phyloP scores from a whole-genome alignment of 2,329 filamentous ascomycete species.

The Diaporthe eres region DNA sequence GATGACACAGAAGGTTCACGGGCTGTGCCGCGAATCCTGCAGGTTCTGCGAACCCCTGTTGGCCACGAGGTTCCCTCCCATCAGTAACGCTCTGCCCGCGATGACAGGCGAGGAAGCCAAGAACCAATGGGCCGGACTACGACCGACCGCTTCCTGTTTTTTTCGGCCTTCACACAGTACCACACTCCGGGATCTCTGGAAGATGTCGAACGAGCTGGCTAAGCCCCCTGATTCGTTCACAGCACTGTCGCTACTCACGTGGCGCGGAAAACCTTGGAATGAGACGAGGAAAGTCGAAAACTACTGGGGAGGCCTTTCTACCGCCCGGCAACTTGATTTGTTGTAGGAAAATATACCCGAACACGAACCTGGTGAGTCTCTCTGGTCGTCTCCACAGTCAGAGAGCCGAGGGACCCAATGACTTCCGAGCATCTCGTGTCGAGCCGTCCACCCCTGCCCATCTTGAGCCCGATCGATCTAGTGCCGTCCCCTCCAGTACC shows the following conservation, averaged over 20 bases:
- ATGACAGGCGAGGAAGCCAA: slow-evolving; percentile 14
- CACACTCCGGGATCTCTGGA: slow-evolving; percentile 2
- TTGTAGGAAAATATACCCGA: slow-evolving; percentile 1
- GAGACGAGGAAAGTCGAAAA: not conserved
- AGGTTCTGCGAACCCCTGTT: slow-evolving; percentile 41
- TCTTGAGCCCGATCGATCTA: slow-evolving; percentile 34
- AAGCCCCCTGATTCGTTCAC: slow-evolving; percentile 29
- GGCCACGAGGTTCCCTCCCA: slow-evolving; percentile 37
- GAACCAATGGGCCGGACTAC: slow-evolving; percentile 31
- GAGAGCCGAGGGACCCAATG: slow-evolving; percentile 32
- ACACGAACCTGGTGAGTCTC: slow-evolving; percentile 12
- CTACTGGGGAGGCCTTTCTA: not conserved
- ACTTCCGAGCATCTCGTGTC: slow-evolving; percentile 37
- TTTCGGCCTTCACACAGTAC: not conserved
- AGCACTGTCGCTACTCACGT: slow-evolving; percentile 2
- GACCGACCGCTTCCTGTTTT: slow-evolving; percentile 23
- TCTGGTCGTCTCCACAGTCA: slow-evolving; percentile 31
- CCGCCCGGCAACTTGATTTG: slow-evolving; percentile 30
- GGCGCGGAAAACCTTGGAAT: slow-evolving; percentile 21
- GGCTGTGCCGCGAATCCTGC: slow-evolving; percentile 41
- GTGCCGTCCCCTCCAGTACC: slow-evolving; percentile 25
- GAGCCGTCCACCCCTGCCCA: slow-evolving; percentile 38
- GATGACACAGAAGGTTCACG: slow-evolving; percentile 41
- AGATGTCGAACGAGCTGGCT: not conserved
- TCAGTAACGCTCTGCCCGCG: not conserved